Conservation (phyloP, 2,329 filamentous ascomycete species). For the Trichoderma polysporum region DNA sequence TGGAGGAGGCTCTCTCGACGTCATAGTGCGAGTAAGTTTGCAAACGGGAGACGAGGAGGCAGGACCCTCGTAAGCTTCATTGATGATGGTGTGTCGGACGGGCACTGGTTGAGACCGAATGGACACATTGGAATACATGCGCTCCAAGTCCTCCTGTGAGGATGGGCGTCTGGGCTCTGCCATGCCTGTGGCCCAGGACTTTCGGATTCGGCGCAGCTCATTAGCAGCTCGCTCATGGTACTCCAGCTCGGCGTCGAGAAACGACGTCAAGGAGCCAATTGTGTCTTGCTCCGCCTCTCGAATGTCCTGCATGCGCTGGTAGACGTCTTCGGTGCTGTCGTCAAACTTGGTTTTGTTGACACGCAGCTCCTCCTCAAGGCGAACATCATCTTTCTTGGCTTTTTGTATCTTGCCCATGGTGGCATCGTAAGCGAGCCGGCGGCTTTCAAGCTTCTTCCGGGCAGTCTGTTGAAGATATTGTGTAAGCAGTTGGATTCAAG, state of each 20-base stretch:
- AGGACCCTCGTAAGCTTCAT: slow-evolving; percentile 25
- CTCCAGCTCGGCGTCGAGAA: slow-evolving; percentile 84
- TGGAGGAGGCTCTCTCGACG: slow-evolving; percentile 21
- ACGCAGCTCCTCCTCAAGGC: slow-evolving; percentile 88
- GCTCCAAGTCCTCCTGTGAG: slow-evolving; percentile 35
- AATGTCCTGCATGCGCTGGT: slow-evolving; percentile 92
- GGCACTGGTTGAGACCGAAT: slow-evolving; percentile 16
- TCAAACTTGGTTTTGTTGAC: slow-evolving; percentile 94
- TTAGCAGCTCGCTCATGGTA: slow-evolving; percentile 91
- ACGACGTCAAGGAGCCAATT: slow-evolving; percentile 73
- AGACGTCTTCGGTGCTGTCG: slow-evolving; percentile 88
- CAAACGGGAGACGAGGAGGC: slow-evolving; percentile 38
- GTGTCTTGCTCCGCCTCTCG: slow-evolving; percentile 87
- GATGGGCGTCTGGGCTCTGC: slow-evolving; percentile 30
- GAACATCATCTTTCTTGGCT: slow-evolving; percentile 88
- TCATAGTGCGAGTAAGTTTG: slow-evolving; percentile 31
- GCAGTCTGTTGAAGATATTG: slow-evolving; percentile 50
- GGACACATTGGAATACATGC: slow-evolving; percentile 44
- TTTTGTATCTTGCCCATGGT: slow-evolving; percentile 89
- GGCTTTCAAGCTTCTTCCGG: slow-evolving; percentile 90
- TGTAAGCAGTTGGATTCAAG: background rate
- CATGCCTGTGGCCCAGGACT: slow-evolving; percentile 41
- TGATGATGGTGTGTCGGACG: background rate
- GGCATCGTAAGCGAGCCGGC: slow-evolving; percentile 86
- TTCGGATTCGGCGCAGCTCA: slow-evolving; percentile 62